phyloP scores from a whole-genome alignment of 2,329 filamentous ascomycete genomes.

The Sporothrix inflata region DNA sequence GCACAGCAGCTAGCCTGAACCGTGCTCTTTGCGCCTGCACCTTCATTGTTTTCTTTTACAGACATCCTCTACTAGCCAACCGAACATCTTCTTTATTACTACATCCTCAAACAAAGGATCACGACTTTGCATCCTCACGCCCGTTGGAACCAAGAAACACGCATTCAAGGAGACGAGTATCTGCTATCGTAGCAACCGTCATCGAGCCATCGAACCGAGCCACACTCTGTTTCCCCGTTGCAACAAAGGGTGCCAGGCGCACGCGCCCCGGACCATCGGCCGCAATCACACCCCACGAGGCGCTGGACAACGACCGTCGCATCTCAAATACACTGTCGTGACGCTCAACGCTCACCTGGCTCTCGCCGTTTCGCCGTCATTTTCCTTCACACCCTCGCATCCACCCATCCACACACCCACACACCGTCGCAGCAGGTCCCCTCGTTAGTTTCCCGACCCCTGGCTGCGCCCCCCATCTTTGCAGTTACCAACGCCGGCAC shows the following conservation, averaged over 20 bases:
- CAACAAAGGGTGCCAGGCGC: conserved; percentile 15
- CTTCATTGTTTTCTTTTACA: background rate
- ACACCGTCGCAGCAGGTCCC: conserved; percentile 18
- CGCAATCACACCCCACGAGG: background rate
- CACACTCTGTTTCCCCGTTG: background rate
- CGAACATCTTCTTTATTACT: background rate
- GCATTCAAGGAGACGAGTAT: conserved; percentile 3
- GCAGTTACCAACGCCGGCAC: conserved; percentile 28
- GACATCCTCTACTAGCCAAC: background rate
- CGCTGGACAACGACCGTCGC: background rate
- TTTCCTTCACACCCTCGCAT: conserved; percentile 4
- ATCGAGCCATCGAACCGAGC: conserved; percentile 6
- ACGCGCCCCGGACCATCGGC: conserved; percentile 7
- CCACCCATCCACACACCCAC: conserved; percentile 18
- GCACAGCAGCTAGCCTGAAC: background rate
- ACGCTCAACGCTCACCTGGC: conserved; percentile 9
- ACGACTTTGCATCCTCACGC: background rate
- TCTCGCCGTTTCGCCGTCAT: background rate
- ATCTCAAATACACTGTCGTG: background rate
- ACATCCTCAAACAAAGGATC: background rate
- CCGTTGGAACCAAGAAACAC: background rate
- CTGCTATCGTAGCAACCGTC: background rate
- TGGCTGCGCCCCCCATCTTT: conserved; percentile 20
- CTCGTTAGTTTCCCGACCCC: conserved; percentile 20
- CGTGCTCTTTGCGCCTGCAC: background rate